These are phyloP conservation scores for Alternaria triticina DNA, from an alignment of 2,329 filamentous ascomycete genomes.

Conservation along the genomic window DNA sequence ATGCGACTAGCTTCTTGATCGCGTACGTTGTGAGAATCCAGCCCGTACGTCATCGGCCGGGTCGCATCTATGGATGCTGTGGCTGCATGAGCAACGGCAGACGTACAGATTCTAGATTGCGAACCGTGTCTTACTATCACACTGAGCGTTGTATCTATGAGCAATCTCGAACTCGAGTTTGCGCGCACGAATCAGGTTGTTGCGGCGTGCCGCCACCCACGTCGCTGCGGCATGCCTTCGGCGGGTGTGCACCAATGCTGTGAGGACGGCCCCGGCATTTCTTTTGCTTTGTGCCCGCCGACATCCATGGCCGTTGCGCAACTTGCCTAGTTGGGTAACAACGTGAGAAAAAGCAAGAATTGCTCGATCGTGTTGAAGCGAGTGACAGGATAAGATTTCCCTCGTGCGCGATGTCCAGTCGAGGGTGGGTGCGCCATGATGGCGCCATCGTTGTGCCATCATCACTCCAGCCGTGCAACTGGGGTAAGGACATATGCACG, in stretches of 20 bases:
- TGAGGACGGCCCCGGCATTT: slow-evolving; percentile 15
- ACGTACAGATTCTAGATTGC: neutral
- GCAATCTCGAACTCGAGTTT: neutral
- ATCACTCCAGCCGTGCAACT: neutral
- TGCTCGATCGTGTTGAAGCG: neutral
- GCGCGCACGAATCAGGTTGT: neutral
- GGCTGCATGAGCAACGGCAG: neutral
- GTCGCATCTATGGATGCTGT: neutral
- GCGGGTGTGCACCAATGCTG: slow-evolving; percentile 7
- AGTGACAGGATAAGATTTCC: neutral
- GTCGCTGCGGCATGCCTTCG: slow-evolving; percentile 10
- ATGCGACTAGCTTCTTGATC: neutral
- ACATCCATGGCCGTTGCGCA: slow-evolving; percentile 7
- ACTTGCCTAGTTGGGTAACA: slow-evolving; percentile 12
- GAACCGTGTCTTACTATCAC: neutral
- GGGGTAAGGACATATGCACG: neutral
- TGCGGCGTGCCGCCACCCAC: slow-evolving; percentile 4
- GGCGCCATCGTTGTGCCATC: neutral
- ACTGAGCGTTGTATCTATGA: neutral
- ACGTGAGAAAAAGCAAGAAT: neutral
- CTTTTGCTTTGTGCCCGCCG: slow-evolving; percentile 15
- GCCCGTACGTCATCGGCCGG: neutral
- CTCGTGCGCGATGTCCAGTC: neutral
- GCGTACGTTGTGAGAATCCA: neutral
- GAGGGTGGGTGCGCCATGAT: neutral